Evolutionary conservation across 805 yeast genomes (phyloP), one percentile per base, ranked within the genome.

Genomic region (Myxozyma melibiosi): DNA sequence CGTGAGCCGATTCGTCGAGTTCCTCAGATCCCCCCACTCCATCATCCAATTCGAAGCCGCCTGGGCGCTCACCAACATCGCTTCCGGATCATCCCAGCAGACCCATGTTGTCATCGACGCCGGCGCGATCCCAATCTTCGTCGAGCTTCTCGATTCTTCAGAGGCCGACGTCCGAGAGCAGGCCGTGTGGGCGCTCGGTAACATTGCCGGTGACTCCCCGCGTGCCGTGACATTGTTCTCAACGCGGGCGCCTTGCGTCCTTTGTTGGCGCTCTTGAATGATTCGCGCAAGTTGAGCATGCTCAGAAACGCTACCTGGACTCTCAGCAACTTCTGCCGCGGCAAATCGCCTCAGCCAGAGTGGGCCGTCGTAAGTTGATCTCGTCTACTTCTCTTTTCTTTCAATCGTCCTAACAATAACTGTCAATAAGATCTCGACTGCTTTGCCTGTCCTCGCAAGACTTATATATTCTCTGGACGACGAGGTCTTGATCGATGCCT

Each of bases 111-210:
- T 94, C 53, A 94, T 94, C 55, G 92, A 90, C 62, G 85, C 92
- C 3, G 95, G 92, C 51, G 98, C 98, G 0, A 95, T 94, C 42
- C 98, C 98, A 18, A 77, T 84, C 53, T 90, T 94, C 73, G 96
- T 94, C 43, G 80, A 85, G 64, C 78, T 94, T 65, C 79, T 94
- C 66, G 80, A 83, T 67, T 87, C 96, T 2, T 83, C 83, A 57
- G 88, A 95, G 40, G 78, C 85, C 57, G 98, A 94, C 70, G 97
- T 94, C 55, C 89, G 90, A 74, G 99, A 94, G 74, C 99, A 94
- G 76, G 98, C 98, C 13, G 92, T 94, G 66, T 94, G 99, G 99
- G 98, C 99, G 28, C 78, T 94, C 65, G 99, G 99, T 75, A 94
- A 94, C 72, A 96, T 94, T 72, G 98, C 99, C 27, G 99, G 99